Conservation (phyloP, 805 yeast genomes). For the Candida hungchunana region DNA sequence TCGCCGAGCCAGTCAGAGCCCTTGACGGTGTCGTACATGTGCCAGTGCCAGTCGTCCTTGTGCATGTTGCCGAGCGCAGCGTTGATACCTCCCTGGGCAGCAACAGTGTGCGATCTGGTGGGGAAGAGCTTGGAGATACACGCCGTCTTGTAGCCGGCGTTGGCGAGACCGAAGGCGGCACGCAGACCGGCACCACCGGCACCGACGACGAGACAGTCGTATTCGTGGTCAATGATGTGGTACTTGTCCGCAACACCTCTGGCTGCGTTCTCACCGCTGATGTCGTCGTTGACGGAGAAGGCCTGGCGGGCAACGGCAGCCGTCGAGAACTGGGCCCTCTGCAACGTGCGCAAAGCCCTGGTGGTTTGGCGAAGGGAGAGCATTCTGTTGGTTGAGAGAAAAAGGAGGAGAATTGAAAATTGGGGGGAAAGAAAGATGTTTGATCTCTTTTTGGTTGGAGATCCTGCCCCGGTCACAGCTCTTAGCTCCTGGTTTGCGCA, state of each 20-base stretch:
- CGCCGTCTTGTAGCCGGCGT: conserved; percentile 96
- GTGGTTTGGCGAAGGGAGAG: conserved; percentile 25
- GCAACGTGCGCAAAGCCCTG: conserved; percentile 13
- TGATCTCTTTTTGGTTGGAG: conserved; percentile 1
- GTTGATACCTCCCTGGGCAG: conserved; percentile 99
- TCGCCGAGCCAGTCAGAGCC: conserved; percentile 99
- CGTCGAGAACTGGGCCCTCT: conserved; percentile 21
- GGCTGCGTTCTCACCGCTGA: conserved; percentile 49
- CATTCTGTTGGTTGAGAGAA: conserved; percentile 13
- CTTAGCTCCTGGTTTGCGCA: conserved; percentile 9
- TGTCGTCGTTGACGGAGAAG: conserved; percentile 34
- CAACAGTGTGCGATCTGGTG: conserved; percentile 97
- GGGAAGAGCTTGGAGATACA: conserved; percentile 97
- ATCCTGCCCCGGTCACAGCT: neutral
- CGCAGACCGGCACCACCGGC: conserved; percentile 99
- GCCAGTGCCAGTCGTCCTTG: conserved; percentile 99
- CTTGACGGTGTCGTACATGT: conserved; percentile 98
- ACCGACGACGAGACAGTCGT: conserved; percentile 96
- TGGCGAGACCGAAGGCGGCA: conserved; percentile 97
- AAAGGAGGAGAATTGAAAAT: neutral
- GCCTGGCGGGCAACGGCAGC: conserved; percentile 22
- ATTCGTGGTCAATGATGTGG: conserved; percentile 94
- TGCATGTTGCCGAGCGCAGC: conserved; percentile 99
- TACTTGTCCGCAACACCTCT: conserved; percentile 62
- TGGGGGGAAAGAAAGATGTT: conserved; percentile 1